Evolutionary conservation across 495 filamentous ascomycete genomes (phyloP), one percentile per base, ranked within the genome.

Genomic region (Neurospora intermedia): DNA sequence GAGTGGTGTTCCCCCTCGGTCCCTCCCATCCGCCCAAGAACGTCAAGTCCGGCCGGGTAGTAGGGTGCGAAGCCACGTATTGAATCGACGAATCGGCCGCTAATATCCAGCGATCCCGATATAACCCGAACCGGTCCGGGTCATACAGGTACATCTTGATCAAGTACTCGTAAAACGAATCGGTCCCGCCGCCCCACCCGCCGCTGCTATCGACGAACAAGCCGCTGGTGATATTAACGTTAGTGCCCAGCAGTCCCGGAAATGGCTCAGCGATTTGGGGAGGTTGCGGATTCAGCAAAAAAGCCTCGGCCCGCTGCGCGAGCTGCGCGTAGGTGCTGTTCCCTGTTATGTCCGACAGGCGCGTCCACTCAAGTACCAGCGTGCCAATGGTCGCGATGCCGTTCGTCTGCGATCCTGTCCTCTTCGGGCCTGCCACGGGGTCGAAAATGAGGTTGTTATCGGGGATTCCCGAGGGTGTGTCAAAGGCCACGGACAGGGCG

Each of bases 81-180:
- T 86, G 78, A 43, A 96, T 93, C 31, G 89, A 90, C 3, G 91
- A 94, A 73, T 96, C 90, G 27, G 90, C 92, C 7, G 94, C 94
- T 4, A 83, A 78, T 31, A 93, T 84, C 94, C 94, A 97, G 72
- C 90, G 87, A 75, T 93, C 90, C 73, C 84, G 86, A 82, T 94
- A 93, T 2, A 78, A 42, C 11, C 71, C 81, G 75, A 91, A 96
- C 10, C 89, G 87, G 43, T 80, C 71, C 13, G 90, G 85, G 78
- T 94, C 91, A 78, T 97, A 97, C 74, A 96, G 81, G 76, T 90
- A 96, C 92, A 96, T 95, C 85, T 97, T 97, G 80, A 97, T 91
- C 35, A 97, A 87, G 75, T 97, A 97, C 83, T 97, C 94, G 81
- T 97, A 97, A 83, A 90, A 96, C 35, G 89, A 92, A 81, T 97